Conservation (phyloP, 371 early-diverging fungal species). For the Mucor mucedo region DNA sequence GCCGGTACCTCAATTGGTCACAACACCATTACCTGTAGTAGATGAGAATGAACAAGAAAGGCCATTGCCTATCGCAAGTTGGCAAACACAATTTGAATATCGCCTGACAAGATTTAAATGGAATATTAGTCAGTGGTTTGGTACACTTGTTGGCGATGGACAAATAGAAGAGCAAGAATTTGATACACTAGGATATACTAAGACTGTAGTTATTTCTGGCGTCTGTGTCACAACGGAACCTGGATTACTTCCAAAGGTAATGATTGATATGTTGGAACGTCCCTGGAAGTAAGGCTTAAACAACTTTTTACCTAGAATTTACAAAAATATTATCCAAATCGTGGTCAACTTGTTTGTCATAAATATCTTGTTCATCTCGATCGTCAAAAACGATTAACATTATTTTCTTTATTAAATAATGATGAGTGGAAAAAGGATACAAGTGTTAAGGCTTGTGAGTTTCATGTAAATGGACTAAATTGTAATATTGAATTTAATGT, state of each 20-base stretch:
- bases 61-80: conserved; percentile 1
- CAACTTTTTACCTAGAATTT: conserved; percentile 13
- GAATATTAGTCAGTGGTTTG: conserved; percentile 29
- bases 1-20: not conserved
- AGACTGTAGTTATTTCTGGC: conserved; percentile 27
- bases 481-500: conserved; percentile 24
- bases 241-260: conserved; percentile 38
- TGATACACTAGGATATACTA: conserved; percentile 25
- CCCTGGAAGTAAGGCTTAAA: conserved; percentile 9
- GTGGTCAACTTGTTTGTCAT: conserved; percentile 17
- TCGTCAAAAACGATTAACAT: conserved; percentile 11
- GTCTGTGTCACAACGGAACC: conserved; percentile 35
- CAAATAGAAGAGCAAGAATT: conserved; percentile 27
- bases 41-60: not conserved
- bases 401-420: conserved; percentile 14
- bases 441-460: conserved; percentile 14
- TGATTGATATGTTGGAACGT: conserved; percentile 22
- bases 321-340: conserved; percentile 23
- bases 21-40: not conserved
- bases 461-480: conserved; percentile 1
- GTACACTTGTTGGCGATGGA: conserved; percentile 27
- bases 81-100: conserved; percentile 31
- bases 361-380: conserved; percentile 24
- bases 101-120: conserved; percentile 19
- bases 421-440: conserved; percentile 22